Conservation (phyloP, 1,284 basidiomycete species). For the Heterobasidion occidentale region DNA sequence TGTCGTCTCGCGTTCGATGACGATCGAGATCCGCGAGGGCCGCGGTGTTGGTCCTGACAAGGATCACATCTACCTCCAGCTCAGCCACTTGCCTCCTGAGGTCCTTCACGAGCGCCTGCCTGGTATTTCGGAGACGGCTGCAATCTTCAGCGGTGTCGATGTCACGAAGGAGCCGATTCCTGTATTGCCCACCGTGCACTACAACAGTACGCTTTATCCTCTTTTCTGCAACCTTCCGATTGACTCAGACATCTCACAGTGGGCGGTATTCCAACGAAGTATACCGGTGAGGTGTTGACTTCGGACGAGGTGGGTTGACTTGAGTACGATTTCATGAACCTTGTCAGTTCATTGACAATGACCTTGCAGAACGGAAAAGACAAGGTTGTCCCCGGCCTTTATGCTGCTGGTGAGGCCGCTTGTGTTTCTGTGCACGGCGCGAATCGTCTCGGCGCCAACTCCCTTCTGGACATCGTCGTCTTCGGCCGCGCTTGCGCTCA, state of each 20-base stretch:
- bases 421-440: slow-evolving; percentile 99
- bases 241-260: slow-evolving; percentile 40
- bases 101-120: slow-evolving; percentile 96
- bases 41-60: slow-evolving; percentile 99
- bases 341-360: neutral
- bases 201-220: slow-evolving; percentile 65
- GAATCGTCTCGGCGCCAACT: slow-evolving; percentile 99
- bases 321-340: neutral
- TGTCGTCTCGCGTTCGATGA: slow-evolving; percentile 99
- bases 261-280: slow-evolving; percentile 99
- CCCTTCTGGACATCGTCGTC: slow-evolving; percentile 97
- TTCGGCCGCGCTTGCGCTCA: slow-evolving; percentile 98
- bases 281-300: slow-evolving; percentile 96
- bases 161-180: slow-evolving; percentile 99
- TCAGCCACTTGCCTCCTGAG: slow-evolving; percentile 95
- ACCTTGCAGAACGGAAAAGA: slow-evolving; percentile 70
- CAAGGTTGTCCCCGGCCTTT: slow-evolving; percentile 92
- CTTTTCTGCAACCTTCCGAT: neutral
- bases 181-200: slow-evolving; percentile 93
- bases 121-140: slow-evolving; percentile 99
- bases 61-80: slow-evolving; percentile 96
- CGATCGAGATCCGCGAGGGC: slow-evolving; percentile 97
- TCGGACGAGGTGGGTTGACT: slow-evolving; percentile 46
- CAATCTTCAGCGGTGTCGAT: slow-evolving; percentile 98
- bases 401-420: slow-evolving; percentile 98